Base-by-base conservation (phyloP, 2,329 filamentous ascomycete species). In the Aureobasidium sp. region DNA sequence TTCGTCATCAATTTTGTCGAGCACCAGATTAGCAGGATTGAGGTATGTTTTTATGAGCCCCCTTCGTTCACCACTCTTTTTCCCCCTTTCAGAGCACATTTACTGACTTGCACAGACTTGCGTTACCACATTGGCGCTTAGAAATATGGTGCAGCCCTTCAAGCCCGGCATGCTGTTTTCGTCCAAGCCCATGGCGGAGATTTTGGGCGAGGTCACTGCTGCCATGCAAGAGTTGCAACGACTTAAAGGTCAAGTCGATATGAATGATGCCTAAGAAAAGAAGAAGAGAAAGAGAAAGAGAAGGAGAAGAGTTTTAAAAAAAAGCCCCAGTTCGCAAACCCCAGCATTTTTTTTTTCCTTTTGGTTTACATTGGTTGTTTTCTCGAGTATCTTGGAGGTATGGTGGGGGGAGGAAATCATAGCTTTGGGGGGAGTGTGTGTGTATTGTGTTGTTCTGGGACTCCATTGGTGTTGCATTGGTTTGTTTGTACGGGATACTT, bases 1-100 rank as follows among this genome's bases (percentile, higher is more conserved):
- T 93, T 96, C 75, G 78, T 97, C 75, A 77, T 96, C 62, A 91
- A 90, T 70, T 91, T 99, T 70, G 83, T 97, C 74, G 92, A 96
- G 73, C 92, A 97, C 72, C 91, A 97, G 81, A 89, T 99, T 68
- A 92, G 89, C 73, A 86, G 94, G 70, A 95, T 99, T 73, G 94
- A 99, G 86, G 91, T 95, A 80, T 76, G 87, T 51, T 29, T 34
- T 53, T 8, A 55, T 15, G 14, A 44, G 3, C 5, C 12, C 11
- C 14, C 14, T 14, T n/a, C 3, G 7, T 22, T 44, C 31, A 31
- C 31, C 31, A 31, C 31, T 31, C 9, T 11, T 25, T 1, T 25
- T 3, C 22, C 22, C 22, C 5, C 31, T 9, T 11, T 9, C 31
- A 31, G 31, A 31, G 31, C 31, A 31, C 6, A 9, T 31, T 31